phyloP scores from a whole-genome alignment of 441 rosid genomes.

The Geranium incanum region DNA sequence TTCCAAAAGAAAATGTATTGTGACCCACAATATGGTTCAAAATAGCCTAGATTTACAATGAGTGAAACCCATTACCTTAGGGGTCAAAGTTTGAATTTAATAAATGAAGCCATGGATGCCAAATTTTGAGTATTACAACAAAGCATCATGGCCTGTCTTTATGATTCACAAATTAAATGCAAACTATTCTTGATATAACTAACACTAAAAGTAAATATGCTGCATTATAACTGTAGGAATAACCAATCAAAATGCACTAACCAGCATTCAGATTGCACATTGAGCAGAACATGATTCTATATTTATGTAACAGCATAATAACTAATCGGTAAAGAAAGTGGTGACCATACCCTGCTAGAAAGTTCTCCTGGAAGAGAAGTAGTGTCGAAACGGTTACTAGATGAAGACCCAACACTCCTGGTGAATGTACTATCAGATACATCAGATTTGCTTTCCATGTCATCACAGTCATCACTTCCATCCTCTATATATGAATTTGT shows the following conservation, averaged over 20 bases:
- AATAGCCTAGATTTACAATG: background rate
- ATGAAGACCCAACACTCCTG: conserved; percentile 24
- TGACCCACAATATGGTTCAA: background rate
- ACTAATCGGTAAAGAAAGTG: background rate
- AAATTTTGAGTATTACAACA: conserved; percentile 2
- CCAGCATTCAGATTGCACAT: background rate
- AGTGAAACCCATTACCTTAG: background rate
- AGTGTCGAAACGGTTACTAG: conserved; percentile 29
- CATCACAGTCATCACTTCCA: conserved; percentile 20
- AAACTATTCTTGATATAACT: background rate
- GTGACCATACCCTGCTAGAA: conserved; percentile 27
- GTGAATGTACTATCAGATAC: conserved; percentile 25
- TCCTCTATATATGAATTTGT: conserved; percentile 24
- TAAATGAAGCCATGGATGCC: background rate
- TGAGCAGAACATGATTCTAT: background rate
- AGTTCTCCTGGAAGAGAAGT: conserved; percentile 23
- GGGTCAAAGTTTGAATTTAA: background rate
- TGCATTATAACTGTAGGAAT: conserved; percentile 2
- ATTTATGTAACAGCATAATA: background rate
- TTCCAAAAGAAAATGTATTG: conserved; percentile 1
- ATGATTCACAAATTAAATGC: background rate
- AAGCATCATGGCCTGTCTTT: background rate
- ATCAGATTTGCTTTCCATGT: conserved; percentile 33
- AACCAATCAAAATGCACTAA: background rate
- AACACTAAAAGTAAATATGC: background rate